phyloP scores from a whole-genome alignment of 441 rosid genomes.

The Manihot esculenta region DNA sequence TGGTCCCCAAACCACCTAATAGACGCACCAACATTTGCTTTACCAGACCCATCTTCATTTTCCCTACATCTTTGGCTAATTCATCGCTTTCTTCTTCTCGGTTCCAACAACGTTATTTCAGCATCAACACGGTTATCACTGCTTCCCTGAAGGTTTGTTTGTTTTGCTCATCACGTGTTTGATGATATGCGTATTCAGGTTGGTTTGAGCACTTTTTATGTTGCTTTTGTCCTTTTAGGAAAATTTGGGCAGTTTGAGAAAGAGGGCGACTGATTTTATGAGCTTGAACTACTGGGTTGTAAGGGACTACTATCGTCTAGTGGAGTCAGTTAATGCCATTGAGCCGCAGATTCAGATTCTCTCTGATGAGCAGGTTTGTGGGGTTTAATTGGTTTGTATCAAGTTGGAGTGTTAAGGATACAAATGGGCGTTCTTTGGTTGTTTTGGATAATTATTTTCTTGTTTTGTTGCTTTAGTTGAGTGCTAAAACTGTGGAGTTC shows the following conservation, averaged over 20 bases:
- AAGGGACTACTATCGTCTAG: constrained; percentile 79
- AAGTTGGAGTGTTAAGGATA: not conserved
- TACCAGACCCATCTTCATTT: constrained; percentile 28
- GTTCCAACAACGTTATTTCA: constrained; percentile 24
- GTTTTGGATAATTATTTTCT: constrained; percentile 18
- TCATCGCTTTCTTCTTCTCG: constrained; percentile 15
- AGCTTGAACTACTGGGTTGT: constrained; percentile 92
- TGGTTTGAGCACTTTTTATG: not conserved
- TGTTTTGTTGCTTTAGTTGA: constrained; percentile 45
- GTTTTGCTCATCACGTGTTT: constrained; percentile 41
- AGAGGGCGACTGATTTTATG: constrained; percentile 47
- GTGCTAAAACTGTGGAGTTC: constrained; percentile 75
- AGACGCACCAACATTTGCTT: constrained; percentile 24
- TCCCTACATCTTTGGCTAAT: constrained; percentile 23
- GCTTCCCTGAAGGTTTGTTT: constrained; percentile 54
- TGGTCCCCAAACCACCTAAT: constrained; percentile 31
- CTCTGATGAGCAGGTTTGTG: constrained; percentile 74
- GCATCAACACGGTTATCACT: constrained; percentile 16
- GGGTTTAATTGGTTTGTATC: constrained; percentile 18
- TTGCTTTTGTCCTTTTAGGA: constrained; percentile 30
- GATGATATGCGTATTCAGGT: constrained; percentile 40
- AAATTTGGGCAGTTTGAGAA: constrained; percentile 45
- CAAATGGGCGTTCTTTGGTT: constrained; percentile 1
- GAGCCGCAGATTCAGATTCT: constrained; percentile 58
- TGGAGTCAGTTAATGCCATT: constrained; percentile 58